Percentiles rank a stretch among this genome's conserved stretches.
Conservation (phyloP, 495 filamentous ascomycete genomes). For the Poronia punctata region DNA sequence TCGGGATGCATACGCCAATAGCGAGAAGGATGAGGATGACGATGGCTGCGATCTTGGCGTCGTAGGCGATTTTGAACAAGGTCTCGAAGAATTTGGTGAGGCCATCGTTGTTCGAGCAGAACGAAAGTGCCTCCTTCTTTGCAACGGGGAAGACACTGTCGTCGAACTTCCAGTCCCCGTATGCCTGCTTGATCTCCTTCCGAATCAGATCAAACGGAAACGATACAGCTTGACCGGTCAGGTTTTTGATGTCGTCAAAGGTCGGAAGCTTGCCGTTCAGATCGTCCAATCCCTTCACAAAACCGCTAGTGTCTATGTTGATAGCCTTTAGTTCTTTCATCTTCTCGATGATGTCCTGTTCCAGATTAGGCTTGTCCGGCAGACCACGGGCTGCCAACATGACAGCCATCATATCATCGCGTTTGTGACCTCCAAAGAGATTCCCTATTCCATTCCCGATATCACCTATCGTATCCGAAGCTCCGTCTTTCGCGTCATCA, state of each 20-base stretch:
- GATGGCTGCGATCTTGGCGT: slow-evolving; percentile 67
- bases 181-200: slow-evolving; percentile 56
- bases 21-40: slow-evolving; percentile 62
- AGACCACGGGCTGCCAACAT: slow-evolving; percentile 4
- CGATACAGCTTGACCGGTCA: slow-evolving; percentile 61
- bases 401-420: slow-evolving; percentile 33
- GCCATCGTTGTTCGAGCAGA: slow-evolving; percentile 78
- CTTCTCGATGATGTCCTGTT: slow-evolving; percentile 41
- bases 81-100: slow-evolving; percentile 83
- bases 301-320: slow-evolving; percentile 53
- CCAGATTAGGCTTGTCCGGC: slow-evolving; percentile 50
- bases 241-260: slow-evolving; percentile 74
- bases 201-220: slow-evolving; percentile 74
- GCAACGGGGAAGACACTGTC: slow-evolving; percentile 70
- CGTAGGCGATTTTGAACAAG: slow-evolving; percentile 51
- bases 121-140: slow-evolving; percentile 68
- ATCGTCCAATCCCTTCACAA: slow-evolving; percentile 56
- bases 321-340: slow-evolving; percentile 53
- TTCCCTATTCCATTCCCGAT: slow-evolving; percentile 33
- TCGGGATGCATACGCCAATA: slow-evolving; percentile 62
- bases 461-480: slow-evolving; percentile 43
- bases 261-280: slow-evolving; percentile 73
- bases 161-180: slow-evolving; percentile 71
- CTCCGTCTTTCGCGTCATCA: slow-evolving; percentile 38
- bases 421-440: slow-evolving; percentile 31